Conservation (phyloP, 179 eudicot genomes). For the Silene coronaria region DNA sequence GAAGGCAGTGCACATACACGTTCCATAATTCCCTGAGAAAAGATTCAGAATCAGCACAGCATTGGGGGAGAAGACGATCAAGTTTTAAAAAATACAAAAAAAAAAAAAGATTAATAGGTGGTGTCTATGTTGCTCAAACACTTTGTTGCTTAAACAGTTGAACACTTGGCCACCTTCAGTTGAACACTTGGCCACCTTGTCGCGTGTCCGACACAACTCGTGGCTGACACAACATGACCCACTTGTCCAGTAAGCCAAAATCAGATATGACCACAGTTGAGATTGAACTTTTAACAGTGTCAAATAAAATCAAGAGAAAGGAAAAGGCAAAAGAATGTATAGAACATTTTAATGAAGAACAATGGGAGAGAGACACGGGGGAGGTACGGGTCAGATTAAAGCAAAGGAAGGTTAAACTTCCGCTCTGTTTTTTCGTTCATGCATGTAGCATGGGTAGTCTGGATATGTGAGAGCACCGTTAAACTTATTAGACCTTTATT, state of each 20-base stretch:
- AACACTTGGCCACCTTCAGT: background rate
- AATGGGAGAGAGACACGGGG: background rate
- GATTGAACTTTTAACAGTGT: background rate
- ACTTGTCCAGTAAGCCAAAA: background rate
- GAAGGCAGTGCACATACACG: constrained; percentile 91
- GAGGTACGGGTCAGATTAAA: background rate
- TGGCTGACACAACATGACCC: background rate
- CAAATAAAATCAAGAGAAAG: background rate
- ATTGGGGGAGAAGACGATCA: background rate
- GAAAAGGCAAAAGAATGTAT: background rate
- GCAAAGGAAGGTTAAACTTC: background rate
- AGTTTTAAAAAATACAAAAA: background rate
- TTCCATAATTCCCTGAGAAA: constrained; percentile 82
- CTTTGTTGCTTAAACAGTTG: background rate
- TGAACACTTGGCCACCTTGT: background rate
- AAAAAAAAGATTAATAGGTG: background rate
- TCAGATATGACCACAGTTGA: background rate
- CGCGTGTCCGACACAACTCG: too few species aligned
- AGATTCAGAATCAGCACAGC: constrained; percentile 8
- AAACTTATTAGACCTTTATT: background rate
- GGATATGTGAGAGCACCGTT: background rate
- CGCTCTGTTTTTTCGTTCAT: background rate
- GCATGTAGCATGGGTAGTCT: background rate
- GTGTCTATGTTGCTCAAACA: background rate
- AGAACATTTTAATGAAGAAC: background rate